Conservation (phyloP, 768 basidiomycete species). For the Megacollybia marginata region DNA sequence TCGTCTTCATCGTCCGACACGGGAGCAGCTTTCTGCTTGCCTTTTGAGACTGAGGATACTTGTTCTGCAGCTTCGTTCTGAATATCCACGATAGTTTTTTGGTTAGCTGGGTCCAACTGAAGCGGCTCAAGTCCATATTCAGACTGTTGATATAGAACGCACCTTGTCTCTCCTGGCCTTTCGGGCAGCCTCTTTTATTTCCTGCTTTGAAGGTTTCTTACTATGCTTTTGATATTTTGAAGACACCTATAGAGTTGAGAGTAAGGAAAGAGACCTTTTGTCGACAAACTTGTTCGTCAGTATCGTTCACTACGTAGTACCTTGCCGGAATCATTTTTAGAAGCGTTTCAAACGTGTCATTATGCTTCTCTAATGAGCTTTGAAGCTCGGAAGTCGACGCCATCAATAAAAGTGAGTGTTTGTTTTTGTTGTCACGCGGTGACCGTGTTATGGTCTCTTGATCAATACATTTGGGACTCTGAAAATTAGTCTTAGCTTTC, state of each 20-base stretch:
- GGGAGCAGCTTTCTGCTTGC: constrained; percentile 40
- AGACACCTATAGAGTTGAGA: constrained; percentile 28
- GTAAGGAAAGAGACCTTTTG: too few species aligned
- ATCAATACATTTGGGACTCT: too few species aligned
- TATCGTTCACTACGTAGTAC: constrained; percentile 73
- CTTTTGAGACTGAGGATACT: constrained; percentile 25
- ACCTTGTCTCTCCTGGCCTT: constrained; percentile 89
- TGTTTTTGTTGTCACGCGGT: too few species aligned
- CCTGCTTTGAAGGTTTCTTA: constrained; percentile 81
- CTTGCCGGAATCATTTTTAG: constrained; percentile 83
- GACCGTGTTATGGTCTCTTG: too few species aligned
- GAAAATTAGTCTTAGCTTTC: too few species aligned
- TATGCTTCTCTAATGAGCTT: constrained; percentile 73
- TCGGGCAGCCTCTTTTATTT: constrained; percentile 81
- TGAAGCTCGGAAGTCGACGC: constrained; percentile 24
- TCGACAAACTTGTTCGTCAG: constrained; percentile 43
- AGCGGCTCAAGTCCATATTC: too few species aligned
- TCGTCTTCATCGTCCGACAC: constrained; percentile 24
- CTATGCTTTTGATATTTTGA: constrained; percentile 83
- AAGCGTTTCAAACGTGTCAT: constrained; percentile 77
- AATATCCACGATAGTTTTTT: constrained; percentile 68
- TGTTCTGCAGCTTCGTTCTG: constrained; percentile 43
- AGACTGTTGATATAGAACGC: constrained; percentile 4
- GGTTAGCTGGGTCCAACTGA: constrained; percentile 89
- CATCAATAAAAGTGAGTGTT: not conserved